Evolutionary conservation across 441 rosid genomes (phyloP).

Genomic region (Brassica hybrid): DNA sequence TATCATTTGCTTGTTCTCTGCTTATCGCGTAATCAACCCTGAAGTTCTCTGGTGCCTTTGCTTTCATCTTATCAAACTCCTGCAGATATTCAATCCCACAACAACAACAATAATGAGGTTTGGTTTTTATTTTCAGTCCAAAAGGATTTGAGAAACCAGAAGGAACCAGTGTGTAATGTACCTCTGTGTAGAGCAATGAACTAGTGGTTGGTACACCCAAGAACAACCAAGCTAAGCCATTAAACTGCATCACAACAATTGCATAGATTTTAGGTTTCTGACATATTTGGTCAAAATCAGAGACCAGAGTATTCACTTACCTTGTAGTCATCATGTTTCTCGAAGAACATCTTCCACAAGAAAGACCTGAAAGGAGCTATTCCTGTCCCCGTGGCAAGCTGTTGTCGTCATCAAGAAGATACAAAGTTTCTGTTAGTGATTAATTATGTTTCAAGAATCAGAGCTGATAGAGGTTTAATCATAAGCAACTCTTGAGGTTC

Average conservation of each 20-base stretch:
- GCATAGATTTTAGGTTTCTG: conserved; percentile 6
- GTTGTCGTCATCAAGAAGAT: conserved; percentile 34
- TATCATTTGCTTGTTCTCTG: conserved; percentile 80
- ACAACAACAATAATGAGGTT: background rate
- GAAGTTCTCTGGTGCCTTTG: conserved; percentile 70
- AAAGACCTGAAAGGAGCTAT: conserved; percentile 91
- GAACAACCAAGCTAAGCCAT: conserved; percentile 96
- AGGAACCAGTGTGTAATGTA: conserved; percentile 26
- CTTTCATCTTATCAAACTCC: conserved; percentile 91
- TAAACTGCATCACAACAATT: conserved; percentile 53
- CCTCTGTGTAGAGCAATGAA: conserved; percentile 93
- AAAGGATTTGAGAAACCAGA: background rate
- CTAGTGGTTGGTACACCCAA: conserved; percentile 92
- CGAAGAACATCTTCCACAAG: conserved; percentile 96
- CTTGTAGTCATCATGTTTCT: conserved; percentile 88
- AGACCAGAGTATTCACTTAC: conserved; percentile 32
- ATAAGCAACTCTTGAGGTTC: conserved; percentile 23
- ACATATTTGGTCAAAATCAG: conserved; percentile 6
- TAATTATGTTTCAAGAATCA: conserved; percentile 17
- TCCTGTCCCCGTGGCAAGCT: conserved; percentile 93
- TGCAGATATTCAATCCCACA: conserved; percentile 32
- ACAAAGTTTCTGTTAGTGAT: background rate
- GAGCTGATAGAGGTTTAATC: background rate
- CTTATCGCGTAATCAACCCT: conserved; percentile 88
- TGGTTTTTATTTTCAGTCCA: background rate